phyloP scores from a whole-genome alignment of 768 basidiomycete genomes.

The Auriscalpium microsporum region DNA sequence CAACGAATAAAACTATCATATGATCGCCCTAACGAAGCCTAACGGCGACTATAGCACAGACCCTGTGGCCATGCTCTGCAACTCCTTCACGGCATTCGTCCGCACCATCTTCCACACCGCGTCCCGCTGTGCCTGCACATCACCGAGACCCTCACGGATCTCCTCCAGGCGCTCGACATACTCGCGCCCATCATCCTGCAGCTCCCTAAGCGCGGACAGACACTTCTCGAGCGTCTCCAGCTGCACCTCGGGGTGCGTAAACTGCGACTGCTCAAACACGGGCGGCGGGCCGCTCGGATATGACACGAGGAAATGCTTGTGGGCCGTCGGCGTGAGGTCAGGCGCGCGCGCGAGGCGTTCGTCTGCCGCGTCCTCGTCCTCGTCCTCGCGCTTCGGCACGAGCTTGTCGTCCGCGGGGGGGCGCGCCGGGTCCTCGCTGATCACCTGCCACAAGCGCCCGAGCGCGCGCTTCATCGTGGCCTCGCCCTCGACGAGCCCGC shows the following conservation, averaged over 20 bases:
- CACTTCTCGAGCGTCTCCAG: constrained; percentile 67
- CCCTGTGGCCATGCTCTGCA: constrained; percentile 52
- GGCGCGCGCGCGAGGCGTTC: constrained; percentile 49
- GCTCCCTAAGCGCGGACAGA: constrained; percentile 61
- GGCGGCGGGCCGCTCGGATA: constrained; percentile 38
- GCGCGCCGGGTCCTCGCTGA: constrained; percentile 59
- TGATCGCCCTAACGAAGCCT: not conserved
- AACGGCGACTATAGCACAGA: not conserved
- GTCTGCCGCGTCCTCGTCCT: constrained; percentile 36
- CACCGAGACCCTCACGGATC: constrained; percentile 73
- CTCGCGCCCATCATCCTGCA: constrained; percentile 82
- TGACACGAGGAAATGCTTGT: constrained; percentile 58
- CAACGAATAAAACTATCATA: not conserved
- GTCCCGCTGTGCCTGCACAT: constrained; percentile 61
- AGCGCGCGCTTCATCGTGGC: constrained; percentile 62
- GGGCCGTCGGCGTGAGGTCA: constrained; percentile 53
- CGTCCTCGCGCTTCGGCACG: constrained; percentile 61
- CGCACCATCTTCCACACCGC: constrained; percentile 72
- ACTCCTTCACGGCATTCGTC: constrained; percentile 62
- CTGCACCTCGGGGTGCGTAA: constrained; percentile 57
- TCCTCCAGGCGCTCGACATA: constrained; percentile 81
- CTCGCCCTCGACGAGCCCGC: constrained; percentile 79
- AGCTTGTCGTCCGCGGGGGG: constrained; percentile 29
- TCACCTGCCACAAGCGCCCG: constrained; percentile 74
- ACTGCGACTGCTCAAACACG: constrained; percentile 53